Evolutionary conservation across 768 basidiomycete genomes (phyloP).

Genomic region (Pleurotus tuoliensis): DNA sequence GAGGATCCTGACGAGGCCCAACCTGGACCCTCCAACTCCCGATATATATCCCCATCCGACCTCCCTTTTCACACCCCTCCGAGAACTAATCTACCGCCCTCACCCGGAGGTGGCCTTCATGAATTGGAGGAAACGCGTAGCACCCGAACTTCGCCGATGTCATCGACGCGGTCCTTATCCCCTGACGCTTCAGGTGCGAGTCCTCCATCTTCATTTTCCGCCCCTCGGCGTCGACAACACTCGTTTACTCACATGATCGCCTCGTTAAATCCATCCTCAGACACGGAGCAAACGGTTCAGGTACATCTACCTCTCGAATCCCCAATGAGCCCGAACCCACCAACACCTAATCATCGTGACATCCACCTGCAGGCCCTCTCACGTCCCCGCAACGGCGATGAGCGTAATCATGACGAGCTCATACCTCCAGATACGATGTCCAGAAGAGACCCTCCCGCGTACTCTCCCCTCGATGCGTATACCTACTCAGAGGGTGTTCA

Average conservation of each 20-base stretch:
- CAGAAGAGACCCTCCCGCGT: conserved; percentile 76
- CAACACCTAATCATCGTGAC: conserved; percentile 80
- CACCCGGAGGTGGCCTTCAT: conserved; percentile 15
- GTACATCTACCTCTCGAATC: conserved; percentile 80
- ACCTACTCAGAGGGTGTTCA: conserved; percentile 87
- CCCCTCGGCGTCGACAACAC: conserved; percentile 60
- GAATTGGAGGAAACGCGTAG: conserved; percentile 19
- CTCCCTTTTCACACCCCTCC: conserved; percentile 55
- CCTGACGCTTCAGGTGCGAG: conserved; percentile 69
- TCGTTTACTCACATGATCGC: conserved; percentile 67
- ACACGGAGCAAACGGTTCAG: conserved; percentile 64
- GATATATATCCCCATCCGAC: conserved; percentile 61
- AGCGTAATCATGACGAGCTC: conserved; percentile 19
- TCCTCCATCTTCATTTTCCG: conserved; percentile 77
- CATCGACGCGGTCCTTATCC: conserved; percentile 56
- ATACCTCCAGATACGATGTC: conserved; percentile 22
- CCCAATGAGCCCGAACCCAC: conserved; percentile 73
- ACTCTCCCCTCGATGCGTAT: conserved; percentile 85
- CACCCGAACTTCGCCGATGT: conserved; percentile 33
- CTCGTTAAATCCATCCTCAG: conserved; percentile 52
- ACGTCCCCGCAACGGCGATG: conserved; percentile 24
- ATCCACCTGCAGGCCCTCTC: conserved; percentile 74
- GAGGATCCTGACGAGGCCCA: conserved; percentile 51
- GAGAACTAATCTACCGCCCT: conserved; percentile 41
- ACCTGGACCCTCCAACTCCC: conserved; percentile 49